These are phyloP conservation scores for Ganoderma boninense DNA, from an alignment of 1,284 basidiomycete species.

Conservation along the genomic window DNA sequence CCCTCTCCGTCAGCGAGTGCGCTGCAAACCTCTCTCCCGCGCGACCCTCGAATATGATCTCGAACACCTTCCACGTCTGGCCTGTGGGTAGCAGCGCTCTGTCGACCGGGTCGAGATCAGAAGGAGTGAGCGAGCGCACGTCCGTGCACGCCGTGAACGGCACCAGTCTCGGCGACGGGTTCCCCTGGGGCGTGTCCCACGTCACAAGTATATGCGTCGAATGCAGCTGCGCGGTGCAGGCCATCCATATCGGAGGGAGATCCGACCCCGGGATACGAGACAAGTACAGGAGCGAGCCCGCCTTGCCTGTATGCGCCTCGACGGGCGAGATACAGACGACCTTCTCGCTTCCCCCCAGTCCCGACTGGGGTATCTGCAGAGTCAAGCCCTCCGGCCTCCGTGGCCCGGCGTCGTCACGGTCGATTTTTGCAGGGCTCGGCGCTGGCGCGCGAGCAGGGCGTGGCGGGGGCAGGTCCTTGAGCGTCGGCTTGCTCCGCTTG, in stretches of 20 bases:
- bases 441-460: neutral
- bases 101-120: constrained; percentile 54
- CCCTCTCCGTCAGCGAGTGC: constrained; percentile 65
- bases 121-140: constrained; percentile 61
- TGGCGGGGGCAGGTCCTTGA: constrained; percentile 7
- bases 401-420: neutral
- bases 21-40: constrained; percentile 68
- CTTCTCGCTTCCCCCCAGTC: constrained; percentile 8
- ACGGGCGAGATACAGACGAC: constrained; percentile 43
- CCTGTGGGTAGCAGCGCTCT: constrained; percentile 49
- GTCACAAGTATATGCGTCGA: constrained; percentile 55
- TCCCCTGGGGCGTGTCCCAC: constrained; percentile 53
- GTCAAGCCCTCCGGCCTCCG: constrained; percentile 13
- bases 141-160: constrained; percentile 62
- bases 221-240: constrained; percentile 60
- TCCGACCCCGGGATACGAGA: constrained; percentile 37
- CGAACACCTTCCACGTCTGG: constrained; percentile 57
- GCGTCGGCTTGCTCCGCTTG: constrained; percentile 56
- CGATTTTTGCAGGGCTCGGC: neutral
- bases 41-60: constrained; percentile 63
- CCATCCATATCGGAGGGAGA: constrained; percentile 58
- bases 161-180: constrained; percentile 56
- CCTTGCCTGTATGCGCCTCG: constrained; percentile 46
- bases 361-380: constrained; percentile 23
- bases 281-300: constrained; percentile 60